Base-by-base conservation (phyloP, 73 alveolate genomes). In the Paramecium pentaurelia region DNA sequence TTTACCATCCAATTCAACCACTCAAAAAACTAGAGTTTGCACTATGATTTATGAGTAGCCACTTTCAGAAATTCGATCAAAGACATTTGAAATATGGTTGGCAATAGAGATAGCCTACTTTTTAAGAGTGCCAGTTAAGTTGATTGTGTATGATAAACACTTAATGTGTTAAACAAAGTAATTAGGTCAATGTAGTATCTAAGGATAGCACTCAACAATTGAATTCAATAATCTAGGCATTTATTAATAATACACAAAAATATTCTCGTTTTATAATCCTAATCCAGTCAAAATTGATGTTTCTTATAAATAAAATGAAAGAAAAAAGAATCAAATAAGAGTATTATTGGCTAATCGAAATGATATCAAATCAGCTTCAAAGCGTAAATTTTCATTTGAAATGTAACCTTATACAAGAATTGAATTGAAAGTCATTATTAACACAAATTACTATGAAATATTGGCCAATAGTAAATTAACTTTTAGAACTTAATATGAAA, bases 211-310 rank as follows among this genome's bases (percentile, higher is more conserved):
- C 11, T 30, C 40, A 75, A 42, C 30, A 16, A 16, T 75, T 37
- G 88, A 75, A 12, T 75, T 75, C 40, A 25, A 42, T 30, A 75
- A 75, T 36, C 20, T 75, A 36, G 88, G 68, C 11, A 37, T 75
- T 36, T 42, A 75, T 75, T 37, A 75, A 75, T 11, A 75, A 42
- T 38, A 38, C 16, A 34, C 68, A 75, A 75, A 42, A 75, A 34
- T 10, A 30, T 75, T 38, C 68, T 42, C 60, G 12, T 25, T 75
- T 25, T 38, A 42, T 75, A 75, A 75, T 75, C 88, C 88, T 6
- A 75, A 75, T 75, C 88, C 88, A 2, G 58, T 75, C 18, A 75
- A 75, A 42, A 75, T 75, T 37, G 70, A 75, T 75, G 88, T 75
- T 36, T 16, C 30, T 9, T 75, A 38, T 38, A 75, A 75, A 75